These are phyloP conservation scores for Solanum pimpinellifolium DNA, from an alignment of 257 asterid genomes.

Conservation along the genomic window DNA sequence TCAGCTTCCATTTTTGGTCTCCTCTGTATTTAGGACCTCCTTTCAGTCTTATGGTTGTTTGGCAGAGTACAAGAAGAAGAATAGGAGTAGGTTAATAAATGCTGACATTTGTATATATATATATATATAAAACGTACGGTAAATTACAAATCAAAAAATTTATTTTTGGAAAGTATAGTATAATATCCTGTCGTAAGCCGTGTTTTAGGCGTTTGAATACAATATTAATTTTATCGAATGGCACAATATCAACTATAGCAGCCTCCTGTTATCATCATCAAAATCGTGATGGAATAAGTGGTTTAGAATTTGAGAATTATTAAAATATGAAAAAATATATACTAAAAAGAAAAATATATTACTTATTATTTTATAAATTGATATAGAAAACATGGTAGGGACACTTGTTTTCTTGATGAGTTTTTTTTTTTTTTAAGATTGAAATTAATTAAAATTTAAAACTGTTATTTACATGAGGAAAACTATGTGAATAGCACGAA, in stretches of 20 bases:
- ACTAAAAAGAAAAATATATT: too few relatives aligned
- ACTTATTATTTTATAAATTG: too few relatives aligned
- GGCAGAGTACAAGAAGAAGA: background rate
- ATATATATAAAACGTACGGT: background rate
- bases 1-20: background rate
- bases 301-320: background rate
- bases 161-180: background rate
- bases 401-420: too few relatives aligned
- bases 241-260: background rate
- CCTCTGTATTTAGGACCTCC: background rate
- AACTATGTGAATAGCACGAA: background rate
- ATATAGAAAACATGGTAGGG: background rate
- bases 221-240: background rate
- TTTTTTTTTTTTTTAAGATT: too few relatives aligned
- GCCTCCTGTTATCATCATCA: background rate
- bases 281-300: background rate
- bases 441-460: too few relatives aligned
- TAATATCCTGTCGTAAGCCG: background rate
- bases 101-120: background rate
- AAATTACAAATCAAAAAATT: background rate
- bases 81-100: background rate
- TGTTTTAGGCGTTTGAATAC: background rate
- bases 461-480: background rate
- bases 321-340: too few relatives aligned
- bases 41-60: background rate